Evolutionary conservation across 2,329 filamentous ascomycete species (phyloP), one percentile per base, ranked within the genome.

Genomic region (Arachnomyces sp.): DNA sequence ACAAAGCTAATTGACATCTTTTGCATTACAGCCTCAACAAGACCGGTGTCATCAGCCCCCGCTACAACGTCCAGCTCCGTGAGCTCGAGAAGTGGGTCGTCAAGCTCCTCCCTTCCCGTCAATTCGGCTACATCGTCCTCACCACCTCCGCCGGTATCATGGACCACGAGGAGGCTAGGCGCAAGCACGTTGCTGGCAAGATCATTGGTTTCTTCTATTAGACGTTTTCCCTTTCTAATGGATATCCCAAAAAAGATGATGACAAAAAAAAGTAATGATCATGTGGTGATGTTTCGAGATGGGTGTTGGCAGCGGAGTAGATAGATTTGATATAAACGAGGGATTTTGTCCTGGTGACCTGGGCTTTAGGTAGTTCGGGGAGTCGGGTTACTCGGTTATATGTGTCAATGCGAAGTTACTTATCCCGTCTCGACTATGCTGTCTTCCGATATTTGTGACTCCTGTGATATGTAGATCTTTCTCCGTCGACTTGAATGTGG

Each of bases 201-300:
- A 86, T 98, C 73, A 86, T 96, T 60, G 92, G 92, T 62, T 98
- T 96, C 83, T 95, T 95, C 80, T 96, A 95, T 80, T 95, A 92
- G 68, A 67, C 39, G 15, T 14, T 36, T n/a, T 38, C 25, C 37
- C 32, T 14, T 35, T 34, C 11, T 14, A n/a, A 34, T n/a, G n/a
- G 8, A 15, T 15, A 34, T 8, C 31, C 16, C 11, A 29, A 31
- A 42, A 49, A 46, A 50, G 48, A 51, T 49, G 44, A 49, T 43
- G 44, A 48, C 47, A 40, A 30, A 45, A 53, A 53, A 57, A 56
- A 52, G 49, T 53, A 52, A 39, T 50, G 50, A 42, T 50, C 47
- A 50, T 52, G 49, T 49, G 45, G 49, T 40, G 43, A 51, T 44
- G 48, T 43, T 48, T 40, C 45, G 43, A 18, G 37, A 48, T 52